A percentile compares a stretch with the other conserved stretches of the same genome.
phyloP scores from a whole-genome alignment of 495 filamentous ascomycete species.

The Neurospora sp. region DNA sequence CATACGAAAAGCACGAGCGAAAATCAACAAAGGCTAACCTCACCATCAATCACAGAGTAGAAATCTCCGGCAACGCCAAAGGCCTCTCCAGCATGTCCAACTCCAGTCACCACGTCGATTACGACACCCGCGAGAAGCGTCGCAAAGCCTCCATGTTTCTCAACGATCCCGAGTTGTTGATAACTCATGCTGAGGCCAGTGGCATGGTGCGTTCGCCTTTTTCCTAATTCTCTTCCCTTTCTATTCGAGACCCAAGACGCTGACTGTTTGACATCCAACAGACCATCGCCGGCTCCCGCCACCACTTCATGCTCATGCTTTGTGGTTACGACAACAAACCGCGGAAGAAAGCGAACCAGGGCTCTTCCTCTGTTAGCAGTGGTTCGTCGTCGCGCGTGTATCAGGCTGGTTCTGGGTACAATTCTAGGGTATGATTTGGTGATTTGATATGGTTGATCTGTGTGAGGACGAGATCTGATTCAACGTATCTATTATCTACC shows the following conservation, averaged over 20 bases:
- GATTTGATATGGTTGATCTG: background rate
- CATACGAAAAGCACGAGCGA: too few species aligned
- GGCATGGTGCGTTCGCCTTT: conserved; percentile 28
- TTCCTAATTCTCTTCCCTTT: background rate
- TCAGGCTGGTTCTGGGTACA: background rate
- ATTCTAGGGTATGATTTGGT: background rate
- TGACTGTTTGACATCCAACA: conserved; percentile 8
- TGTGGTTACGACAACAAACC: conserved; percentile 34
- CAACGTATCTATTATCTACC: background rate
- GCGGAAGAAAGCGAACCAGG: conserved; percentile 1
- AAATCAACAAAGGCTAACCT: background rate
- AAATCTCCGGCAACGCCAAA: background rate
- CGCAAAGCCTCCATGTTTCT: conserved; percentile 35
- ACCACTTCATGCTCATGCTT: conserved; percentile 40
- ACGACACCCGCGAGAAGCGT: conserved; percentile 23
- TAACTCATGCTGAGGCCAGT: conserved; percentile 41
- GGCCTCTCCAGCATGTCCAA: background rate
- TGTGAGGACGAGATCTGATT: background rate
- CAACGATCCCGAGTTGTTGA: conserved; percentile 41
- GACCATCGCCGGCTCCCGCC: conserved; percentile 38
- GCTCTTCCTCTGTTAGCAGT: background rate
- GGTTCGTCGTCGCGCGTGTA: background rate
- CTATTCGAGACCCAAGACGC: background rate
- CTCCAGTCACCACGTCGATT: conserved; percentile 14
- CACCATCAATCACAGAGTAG: background rate